Base-by-base conservation (phyloP, 2,329 filamentous ascomycete genomes). In the Epichloe hybrida region DNA sequence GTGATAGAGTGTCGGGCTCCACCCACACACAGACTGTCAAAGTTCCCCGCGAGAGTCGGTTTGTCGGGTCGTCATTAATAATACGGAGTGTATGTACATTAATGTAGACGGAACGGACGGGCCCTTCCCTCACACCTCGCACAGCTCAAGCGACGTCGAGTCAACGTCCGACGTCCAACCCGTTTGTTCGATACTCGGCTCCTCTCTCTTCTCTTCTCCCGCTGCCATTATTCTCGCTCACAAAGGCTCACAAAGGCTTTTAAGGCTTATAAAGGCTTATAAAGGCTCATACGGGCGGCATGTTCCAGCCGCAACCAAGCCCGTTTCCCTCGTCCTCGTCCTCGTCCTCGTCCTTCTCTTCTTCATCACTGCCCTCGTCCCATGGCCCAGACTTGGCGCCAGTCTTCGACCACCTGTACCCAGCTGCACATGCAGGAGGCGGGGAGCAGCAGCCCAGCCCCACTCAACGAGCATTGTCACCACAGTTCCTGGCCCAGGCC, bases 291-390 rank as follows among this genome's bases (percentile, higher is more conserved):
- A 36, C 31, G 39, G 46, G 53, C 55, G 71, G 66, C 64, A 79
- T 79, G 75, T 79, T 76, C 67, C 72, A 76, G 64, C 71, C 75
- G 60, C 72, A 76, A 57, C 67, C 73, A 50, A 73, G 72, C 50
- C 69, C 74, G 50, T 75, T 71, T 56, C 27, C 27, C 27, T 27
- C 27, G 27, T 63, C 68, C 56, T 64, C 69, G 31, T 43, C 17
- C 17, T 17, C 17, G 17, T 17, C 69, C 59, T 71, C 48, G 31
- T 43, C 69, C 59, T 67, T 64, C 57, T 55, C 55, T 27, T 56
- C 55, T 17, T 42, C 57, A 15, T 44, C 57, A 13, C 50, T 55
- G 45, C 45, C 51, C 46, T 48, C 50, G 53, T 58, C 66, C 39
- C 72, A 72, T 66, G 70, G 67, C 58, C 60, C 72, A 58, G 64